Conservation (phyloP, 768 basidiomycete species). For the Chalciporus piperatus region DNA sequence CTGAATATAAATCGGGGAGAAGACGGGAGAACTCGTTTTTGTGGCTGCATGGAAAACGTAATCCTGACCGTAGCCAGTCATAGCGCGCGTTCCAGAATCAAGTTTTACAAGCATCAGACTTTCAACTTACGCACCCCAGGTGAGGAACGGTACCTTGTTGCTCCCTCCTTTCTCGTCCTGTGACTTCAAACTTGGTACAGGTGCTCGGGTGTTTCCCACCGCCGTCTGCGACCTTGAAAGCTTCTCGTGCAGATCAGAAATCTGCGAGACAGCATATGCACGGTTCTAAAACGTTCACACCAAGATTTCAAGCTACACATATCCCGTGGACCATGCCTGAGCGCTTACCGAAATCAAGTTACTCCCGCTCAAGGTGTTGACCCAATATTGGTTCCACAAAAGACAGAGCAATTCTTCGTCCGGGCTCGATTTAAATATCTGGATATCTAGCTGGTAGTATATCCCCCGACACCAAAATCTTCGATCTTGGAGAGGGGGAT, state of each 20-base stretch:
- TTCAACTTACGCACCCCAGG: too few species aligned
- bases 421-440: slow-evolving; percentile 89
- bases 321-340: background rate
- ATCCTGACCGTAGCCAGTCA: too few species aligned
- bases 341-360: slow-evolving; percentile 80
- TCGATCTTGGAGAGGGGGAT: slow-evolving; percentile 97
- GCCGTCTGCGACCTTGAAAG: slow-evolving; percentile 65
- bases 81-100: too few species aligned
- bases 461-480: slow-evolving; percentile 98
- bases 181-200: slow-evolving; percentile 50
- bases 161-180: slow-evolving; percentile 40
- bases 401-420: slow-evolving; percentile 86
- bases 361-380: slow-evolving; percentile 92
- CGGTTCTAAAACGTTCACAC: slow-evolving; percentile 63
- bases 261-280: slow-evolving; percentile 89
- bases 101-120: too few species aligned
- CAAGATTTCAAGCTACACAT: background rate
- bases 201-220: slow-evolving; percentile 57
- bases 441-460: slow-evolving; percentile 92
- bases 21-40: too few species aligned
- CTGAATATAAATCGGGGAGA: too few species aligned
- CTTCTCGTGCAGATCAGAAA: slow-evolving; percentile 88
- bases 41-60: too few species aligned
- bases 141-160: slow-evolving; percentile 38
- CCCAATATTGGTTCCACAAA: slow-evolving; percentile 99